Evolutionary conservation across 192 early-diverging fungal genomes (phyloP).

Genomic region (Phlyctochytrium bullatum): DNA sequence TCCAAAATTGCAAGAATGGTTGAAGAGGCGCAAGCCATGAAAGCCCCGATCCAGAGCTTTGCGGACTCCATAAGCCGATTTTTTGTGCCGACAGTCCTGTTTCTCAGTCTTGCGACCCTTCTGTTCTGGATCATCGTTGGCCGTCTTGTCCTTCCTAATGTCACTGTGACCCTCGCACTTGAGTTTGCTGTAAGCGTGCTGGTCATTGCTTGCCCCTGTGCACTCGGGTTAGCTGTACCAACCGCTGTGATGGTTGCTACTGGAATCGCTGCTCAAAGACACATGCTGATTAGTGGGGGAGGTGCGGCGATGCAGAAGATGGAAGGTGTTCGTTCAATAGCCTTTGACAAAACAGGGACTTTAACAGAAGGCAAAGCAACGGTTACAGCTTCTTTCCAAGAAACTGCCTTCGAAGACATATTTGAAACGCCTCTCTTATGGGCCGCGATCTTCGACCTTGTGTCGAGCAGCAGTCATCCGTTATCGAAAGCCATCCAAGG

Average conservation of each 20-base stretch:
- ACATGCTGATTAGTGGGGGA: conserved; percentile 83
- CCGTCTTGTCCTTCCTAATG: background rate
- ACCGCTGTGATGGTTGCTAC: conserved; percentile 99
- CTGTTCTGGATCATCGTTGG: conserved; percentile 62
- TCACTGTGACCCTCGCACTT: conserved; percentile 16
- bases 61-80: conserved; percentile 82
- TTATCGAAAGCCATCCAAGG: background rate
- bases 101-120: conserved; percentile 68
- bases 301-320: conserved; percentile 71
- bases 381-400: conserved; percentile 32
- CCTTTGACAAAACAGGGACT: conserved; percentile 86
- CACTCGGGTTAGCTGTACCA: conserved; percentile 90
- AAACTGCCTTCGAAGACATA: background rate
- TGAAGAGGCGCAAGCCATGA: conserved; percentile 87
- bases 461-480: background rate
- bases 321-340: conserved; percentile 54
- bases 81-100: conserved; percentile 87
- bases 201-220: conserved; percentile 96
- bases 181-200: conserved; percentile 76
- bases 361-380: conserved; percentile 69
- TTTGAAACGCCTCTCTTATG: background rate
- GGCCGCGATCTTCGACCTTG: background rate
- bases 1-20: conserved; percentile 88
- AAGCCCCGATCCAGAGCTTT: conserved; percentile 91
- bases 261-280: conserved; percentile 89